Evolutionary conservation across 768 basidiomycete genomes (phyloP), one percentile per base, ranked within the genome.

Genomic region (Neoboletus brunneissimus): DNA sequence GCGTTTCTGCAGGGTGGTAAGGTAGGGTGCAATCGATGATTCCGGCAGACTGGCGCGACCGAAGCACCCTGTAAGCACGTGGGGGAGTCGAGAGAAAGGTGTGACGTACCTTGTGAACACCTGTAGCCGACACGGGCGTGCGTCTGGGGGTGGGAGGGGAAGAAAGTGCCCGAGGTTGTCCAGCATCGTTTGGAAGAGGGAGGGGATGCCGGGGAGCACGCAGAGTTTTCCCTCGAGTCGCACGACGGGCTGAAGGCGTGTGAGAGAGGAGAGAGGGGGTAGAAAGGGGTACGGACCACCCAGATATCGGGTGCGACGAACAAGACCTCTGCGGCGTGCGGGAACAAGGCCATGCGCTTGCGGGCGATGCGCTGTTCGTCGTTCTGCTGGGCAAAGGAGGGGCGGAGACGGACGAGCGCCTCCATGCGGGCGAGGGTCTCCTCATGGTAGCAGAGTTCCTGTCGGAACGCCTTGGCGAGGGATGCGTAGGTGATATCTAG

Each of bases 301-400:
- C 92, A 97, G 51, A 94, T 76, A 58, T 93, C 90, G 56, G 79
- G 76, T 10, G 81, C 82, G 8, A 94, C 86, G 67, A 88, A 94
- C 2, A 98, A 70, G 11, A 88, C 81, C 68, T 98, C 94, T 0
- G 86, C 85, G 4, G 79, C 71, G 16, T 81, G 79, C 0, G 95
- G 95, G 67, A 98, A 93, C 37, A 94, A 73, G 0, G 93, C 95
- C 95, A 98, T 98, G 48, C 94, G 79, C 60, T 85, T 78, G 23
- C 89, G 83, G 1, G 94, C 94, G 4, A 78, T 79, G 34, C 76
- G 77, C 66, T 97, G 93, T 62, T 92, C 87, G 6, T 83, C 78
- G 8, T 81, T 89, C 70, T 90, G 90, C 22, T 79, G 75, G 18
- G 75, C 68, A 4, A 86, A 68, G 73, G 85, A 83, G 25, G 80